phyloP scores from a whole-genome alignment of 306 rosid genomes.

The Fragaria vesca region DNA sequence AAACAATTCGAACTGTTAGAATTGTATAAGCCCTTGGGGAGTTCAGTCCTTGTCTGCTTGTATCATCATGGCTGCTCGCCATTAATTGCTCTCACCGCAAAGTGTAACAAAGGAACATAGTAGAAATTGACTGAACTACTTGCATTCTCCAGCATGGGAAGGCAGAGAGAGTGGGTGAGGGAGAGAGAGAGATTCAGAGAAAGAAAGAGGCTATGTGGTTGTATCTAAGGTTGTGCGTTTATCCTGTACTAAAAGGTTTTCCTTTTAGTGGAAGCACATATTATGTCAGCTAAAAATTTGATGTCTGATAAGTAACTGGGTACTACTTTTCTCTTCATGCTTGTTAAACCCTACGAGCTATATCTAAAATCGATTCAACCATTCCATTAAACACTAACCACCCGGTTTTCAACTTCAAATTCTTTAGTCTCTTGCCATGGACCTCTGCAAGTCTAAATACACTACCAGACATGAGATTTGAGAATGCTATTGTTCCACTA shows the following conservation, averaged over 20 bases:
- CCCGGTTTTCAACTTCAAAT: too few species aligned
- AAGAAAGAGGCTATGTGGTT: neutral
- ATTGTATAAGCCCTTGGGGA: slow-evolving; percentile 26
- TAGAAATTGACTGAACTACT: slow-evolving; percentile 45
- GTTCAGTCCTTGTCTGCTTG: slow-evolving; percentile 44
- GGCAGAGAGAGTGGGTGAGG: slow-evolving; percentile 7
- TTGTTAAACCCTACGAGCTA: neutral
- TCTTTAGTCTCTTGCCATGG: neutral
- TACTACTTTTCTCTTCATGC: neutral
- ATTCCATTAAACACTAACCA: neutral
- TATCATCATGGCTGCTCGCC: slow-evolving; percentile 34
- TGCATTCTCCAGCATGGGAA: slow-evolving; percentile 17
- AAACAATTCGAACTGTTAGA: neutral
- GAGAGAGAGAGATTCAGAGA: neutral
- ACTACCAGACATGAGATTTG: too few species aligned
- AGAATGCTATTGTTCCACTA: too few species aligned
- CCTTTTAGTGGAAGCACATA: neutral
- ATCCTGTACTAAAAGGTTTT: neutral
- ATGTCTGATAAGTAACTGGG: neutral
- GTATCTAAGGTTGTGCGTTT: slow-evolving; percentile 1
- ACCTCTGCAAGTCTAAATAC: neutral
- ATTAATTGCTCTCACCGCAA: slow-evolving; percentile 30
- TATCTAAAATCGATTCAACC: neutral
- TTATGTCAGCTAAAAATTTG: neutral
- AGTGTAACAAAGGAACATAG: slow-evolving; percentile 27